A percentile compares a stretch with the other conserved stretches of the same genome.
These are phyloP conservation scores for Centaurea solstitialis DNA, from an alignment of 129 eudicot species.

Conservation along the genomic window DNA sequence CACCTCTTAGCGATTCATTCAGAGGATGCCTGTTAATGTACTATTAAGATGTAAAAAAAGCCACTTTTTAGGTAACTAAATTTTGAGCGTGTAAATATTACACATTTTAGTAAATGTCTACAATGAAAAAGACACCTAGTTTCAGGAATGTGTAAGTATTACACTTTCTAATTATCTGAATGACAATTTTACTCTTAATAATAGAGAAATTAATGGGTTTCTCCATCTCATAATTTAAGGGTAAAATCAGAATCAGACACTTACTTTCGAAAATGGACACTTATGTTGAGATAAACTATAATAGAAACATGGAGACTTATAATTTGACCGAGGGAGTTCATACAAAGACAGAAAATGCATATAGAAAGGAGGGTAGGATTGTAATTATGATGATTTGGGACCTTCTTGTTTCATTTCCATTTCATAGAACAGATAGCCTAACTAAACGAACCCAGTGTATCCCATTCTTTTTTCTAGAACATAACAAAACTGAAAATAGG, in stretches of 20 bases:
- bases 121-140: not conserved
- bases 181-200: not conserved
- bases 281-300: not conserved
- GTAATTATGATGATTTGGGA: not conserved
- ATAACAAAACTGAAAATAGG: not conserved
- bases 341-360: not conserved
- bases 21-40: too few species aligned
- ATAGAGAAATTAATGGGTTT: not conserved
- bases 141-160: not conserved
- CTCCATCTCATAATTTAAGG: not conserved
- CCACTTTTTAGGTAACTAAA: too few species aligned
- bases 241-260: not conserved
- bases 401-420: not conserved
- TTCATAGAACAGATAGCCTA: not conserved
- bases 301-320: not conserved
- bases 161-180: not conserved
- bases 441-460: not conserved
- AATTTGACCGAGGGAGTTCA: not conserved
- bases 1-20: too few species aligned
- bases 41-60: too few species aligned
- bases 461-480: not conserved
- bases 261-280: not conserved
- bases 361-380: not conserved
- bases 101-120: too few species aligned
- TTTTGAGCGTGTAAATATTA: too few species aligned